phyloP scores from a whole-genome alignment of 352 stramenopile genomes.

The Globisporangium splendens region DNA sequence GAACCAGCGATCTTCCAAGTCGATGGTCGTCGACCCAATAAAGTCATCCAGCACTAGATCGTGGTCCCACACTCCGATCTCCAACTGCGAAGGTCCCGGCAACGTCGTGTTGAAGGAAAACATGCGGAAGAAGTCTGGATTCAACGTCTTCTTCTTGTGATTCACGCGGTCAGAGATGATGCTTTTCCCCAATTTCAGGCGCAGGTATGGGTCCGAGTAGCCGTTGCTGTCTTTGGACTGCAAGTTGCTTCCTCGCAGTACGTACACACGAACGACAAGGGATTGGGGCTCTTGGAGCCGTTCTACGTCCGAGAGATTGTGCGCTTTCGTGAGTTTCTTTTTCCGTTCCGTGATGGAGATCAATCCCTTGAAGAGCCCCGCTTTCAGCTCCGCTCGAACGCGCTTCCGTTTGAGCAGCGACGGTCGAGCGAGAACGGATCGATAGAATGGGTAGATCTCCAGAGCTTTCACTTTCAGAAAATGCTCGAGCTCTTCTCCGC shows the following conservation, averaged over 20 bases:
- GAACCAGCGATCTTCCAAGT: conserved; percentile 93
- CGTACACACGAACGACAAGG: conserved; percentile 70
- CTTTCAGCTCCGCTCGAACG: conserved; percentile 49
- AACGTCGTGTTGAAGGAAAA: conserved; percentile 69
- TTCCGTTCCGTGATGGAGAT: conserved; percentile 49
- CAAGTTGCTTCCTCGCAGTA: conserved; percentile 64
- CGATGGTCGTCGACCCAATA: conserved; percentile 89
- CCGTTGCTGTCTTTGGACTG: conserved; percentile 80
- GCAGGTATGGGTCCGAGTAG: conserved; percentile 77
- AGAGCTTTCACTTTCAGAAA: conserved; percentile 68
- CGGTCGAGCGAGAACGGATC: conserved; percentile 52
- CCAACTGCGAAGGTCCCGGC: conserved; percentile 72
- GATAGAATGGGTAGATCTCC: conserved; percentile 70
- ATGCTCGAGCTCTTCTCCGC: conserved; percentile 76
- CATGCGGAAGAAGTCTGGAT: conserved; percentile 73
- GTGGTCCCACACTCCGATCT: conserved; percentile 80
- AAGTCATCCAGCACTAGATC: conserved; percentile 79
- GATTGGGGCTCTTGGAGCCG: conserved; percentile 46
- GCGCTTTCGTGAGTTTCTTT: conserved; percentile 9
- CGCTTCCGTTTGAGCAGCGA: conserved; percentile 51
- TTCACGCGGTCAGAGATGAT: conserved; percentile 62
- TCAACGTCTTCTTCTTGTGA: conserved; percentile 72
- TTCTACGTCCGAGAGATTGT: conserved; percentile 37
- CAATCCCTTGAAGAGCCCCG: conserved; percentile 81
- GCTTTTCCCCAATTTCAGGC: conserved; percentile 67